These are phyloP conservation scores for Chlorophyllum brunneum DNA, from an alignment of 768 basidiomycete genomes.

Conservation along the genomic window DNA sequence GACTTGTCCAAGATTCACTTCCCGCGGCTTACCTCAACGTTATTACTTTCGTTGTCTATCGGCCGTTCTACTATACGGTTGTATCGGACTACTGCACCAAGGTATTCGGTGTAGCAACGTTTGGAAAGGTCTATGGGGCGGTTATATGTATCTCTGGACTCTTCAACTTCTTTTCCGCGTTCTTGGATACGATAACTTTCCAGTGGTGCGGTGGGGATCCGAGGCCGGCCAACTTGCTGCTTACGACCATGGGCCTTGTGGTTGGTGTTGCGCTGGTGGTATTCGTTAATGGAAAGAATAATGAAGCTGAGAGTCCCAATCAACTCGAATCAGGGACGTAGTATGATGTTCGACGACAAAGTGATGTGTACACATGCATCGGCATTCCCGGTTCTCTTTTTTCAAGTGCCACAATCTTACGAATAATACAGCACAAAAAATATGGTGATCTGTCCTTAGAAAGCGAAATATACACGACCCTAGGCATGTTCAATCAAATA, in stretches of 20 bases:
- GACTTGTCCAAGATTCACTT: background rate
- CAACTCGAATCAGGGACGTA: background rate
- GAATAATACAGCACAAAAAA: background rate
- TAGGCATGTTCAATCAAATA: slow-evolving; percentile 35
- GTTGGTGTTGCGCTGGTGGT: background rate
- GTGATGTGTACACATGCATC: background rate
- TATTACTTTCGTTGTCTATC: slow-evolving; percentile 1
- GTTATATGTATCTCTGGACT: background rate
- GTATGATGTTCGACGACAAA: background rate
- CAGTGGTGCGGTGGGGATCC: slow-evolving; percentile 3
- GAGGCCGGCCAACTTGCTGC: background rate
- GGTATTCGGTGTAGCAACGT: slow-evolving; percentile 5
- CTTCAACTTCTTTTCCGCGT: background rate
- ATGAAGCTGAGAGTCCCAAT: background rate
- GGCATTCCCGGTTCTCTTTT: background rate
- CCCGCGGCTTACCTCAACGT: slow-evolving; percentile 2
- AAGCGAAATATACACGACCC: background rate
- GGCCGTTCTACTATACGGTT: slow-evolving; percentile 8
- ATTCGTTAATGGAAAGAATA: background rate
- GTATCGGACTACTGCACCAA: slow-evolving; percentile 4
- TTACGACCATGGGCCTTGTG: background rate
- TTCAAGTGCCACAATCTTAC: background rate
- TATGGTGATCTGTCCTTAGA: too few species aligned
- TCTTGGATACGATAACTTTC: slow-evolving; percentile 1
- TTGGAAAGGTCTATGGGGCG: slow-evolving; percentile 5